phyloP scores from a whole-genome alignment of 1,139 yeast species.

The Suhomyces coccinellae region DNA sequence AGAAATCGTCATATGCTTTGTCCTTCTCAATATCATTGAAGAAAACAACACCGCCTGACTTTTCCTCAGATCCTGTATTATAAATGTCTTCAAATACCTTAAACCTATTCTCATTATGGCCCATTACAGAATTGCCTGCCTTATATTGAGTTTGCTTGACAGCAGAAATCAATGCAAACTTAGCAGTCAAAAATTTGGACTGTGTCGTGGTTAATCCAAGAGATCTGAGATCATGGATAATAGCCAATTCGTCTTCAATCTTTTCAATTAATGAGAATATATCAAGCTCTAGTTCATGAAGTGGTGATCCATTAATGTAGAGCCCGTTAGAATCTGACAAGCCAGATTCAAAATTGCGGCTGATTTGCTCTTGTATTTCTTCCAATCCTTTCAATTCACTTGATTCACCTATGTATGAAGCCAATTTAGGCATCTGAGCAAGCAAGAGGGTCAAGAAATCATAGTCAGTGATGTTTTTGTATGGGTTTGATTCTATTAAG shows the following conservation, averaged over 20 bases:
- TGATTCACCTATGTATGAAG: slow-evolving; percentile 30
- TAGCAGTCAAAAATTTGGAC: slow-evolving; percentile 41
- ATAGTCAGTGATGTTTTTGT: slow-evolving; percentile 27
- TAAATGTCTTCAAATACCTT: slow-evolving; percentile 35
- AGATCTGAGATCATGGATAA: slow-evolving; percentile 28
- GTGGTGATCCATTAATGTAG: slow-evolving; percentile 62
- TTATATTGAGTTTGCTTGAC: slow-evolving; percentile 35
- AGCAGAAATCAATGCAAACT: slow-evolving; percentile 47
- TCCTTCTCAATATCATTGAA: slow-evolving; percentile 78
- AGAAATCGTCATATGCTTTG: slow-evolving; percentile 48
- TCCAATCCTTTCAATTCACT: slow-evolving; percentile 12
- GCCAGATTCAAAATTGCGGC: slow-evolving; percentile 34
- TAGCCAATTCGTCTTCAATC: slow-evolving; percentile 36
- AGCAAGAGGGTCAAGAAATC: slow-evolving; percentile 38
- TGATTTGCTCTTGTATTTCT: slow-evolving; percentile 23
- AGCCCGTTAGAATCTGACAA: slow-evolving; percentile 50
- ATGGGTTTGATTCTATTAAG: slow-evolving; percentile 34
- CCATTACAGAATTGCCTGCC: slow-evolving; percentile 38
- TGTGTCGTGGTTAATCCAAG: slow-evolving; percentile 39
- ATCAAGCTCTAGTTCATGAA: slow-evolving; percentile 46
- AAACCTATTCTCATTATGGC: slow-evolving; percentile 40
- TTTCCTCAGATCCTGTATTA: slow-evolving; percentile 27
- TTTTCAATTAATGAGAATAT: slow-evolving; percentile 39
- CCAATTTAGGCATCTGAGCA: slow-evolving; percentile 53
- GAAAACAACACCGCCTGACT: slow-evolving; percentile 56